Evolutionary conservation across 2,329 filamentous ascomycete genomes (phyloP).

Genomic region (Fonsecaea multimorphosa): DNA sequence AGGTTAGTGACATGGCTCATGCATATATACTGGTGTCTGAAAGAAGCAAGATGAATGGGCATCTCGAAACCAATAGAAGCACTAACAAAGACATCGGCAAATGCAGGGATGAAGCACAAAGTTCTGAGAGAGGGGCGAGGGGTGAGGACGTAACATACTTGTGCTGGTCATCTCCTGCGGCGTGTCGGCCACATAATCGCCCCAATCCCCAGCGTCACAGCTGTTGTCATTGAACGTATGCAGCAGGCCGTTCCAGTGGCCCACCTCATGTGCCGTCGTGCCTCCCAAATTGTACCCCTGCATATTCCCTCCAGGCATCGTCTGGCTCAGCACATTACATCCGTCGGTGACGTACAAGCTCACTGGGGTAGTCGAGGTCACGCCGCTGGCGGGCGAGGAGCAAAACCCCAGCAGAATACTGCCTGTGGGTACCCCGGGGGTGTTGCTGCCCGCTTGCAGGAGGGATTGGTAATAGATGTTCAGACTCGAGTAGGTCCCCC

Average conservation of each 20-base stretch:
- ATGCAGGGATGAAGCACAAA: too few species aligned
- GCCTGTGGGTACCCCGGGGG: constrained; percentile 40
- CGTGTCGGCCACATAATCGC: constrained; percentile 54
- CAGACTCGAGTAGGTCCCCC: constrained; percentile 60
- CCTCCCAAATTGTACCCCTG: constrained; percentile 57
- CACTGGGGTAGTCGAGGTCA: constrained; percentile 47
- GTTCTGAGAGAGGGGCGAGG: not conserved
- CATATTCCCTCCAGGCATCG: constrained; percentile 60
- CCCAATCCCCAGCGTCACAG: constrained; percentile 44
- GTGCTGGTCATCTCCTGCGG: constrained; percentile 61
- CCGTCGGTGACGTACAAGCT: constrained; percentile 59
- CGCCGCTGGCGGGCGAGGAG: constrained; percentile 54
- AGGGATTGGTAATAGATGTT: constrained; percentile 68
- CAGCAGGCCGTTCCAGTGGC: constrained; percentile 54
- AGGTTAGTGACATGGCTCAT: not conserved
- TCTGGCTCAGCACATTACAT: constrained; percentile 63
- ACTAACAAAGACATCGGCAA: too few species aligned
- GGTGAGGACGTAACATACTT: constrained; percentile 25
- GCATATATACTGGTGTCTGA: not conserved
- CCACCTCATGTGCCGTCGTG: constrained; percentile 56
- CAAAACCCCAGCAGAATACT: constrained; percentile 60
- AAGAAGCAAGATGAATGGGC: not conserved
- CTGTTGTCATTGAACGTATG: constrained; percentile 53
- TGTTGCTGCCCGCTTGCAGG: constrained; percentile 46
- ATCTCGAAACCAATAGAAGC: not conserved